phyloP scores from a whole-genome alignment of 2,329 filamentous ascomycete genomes.

The Trichoderma sp. region DNA sequence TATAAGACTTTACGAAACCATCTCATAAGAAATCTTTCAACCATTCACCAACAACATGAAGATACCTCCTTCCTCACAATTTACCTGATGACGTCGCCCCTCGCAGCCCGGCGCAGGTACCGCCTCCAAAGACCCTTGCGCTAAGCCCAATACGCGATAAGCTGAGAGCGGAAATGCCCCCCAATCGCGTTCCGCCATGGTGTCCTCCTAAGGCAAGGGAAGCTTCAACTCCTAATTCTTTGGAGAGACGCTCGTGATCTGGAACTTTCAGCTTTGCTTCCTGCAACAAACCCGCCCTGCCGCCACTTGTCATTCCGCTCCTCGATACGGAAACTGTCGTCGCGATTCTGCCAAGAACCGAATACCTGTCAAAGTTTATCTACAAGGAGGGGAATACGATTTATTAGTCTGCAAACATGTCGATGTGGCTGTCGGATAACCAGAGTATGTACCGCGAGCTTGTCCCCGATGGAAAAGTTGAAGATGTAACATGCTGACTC shows the following conservation, averaged over 20 bases:
- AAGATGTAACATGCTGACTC: slow-evolving; percentile 40
- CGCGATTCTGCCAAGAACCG: background rate
- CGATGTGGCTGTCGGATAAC: slow-evolving; percentile 94
- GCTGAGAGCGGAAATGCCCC: slow-evolving; percentile 2
- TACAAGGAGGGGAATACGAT: background rate
- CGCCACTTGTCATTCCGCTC: background rate
- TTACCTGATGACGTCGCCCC: background rate
- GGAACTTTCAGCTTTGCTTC: background rate
- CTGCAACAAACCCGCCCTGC: background rate
- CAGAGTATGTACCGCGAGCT: slow-evolving; percentile 71
- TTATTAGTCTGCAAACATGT: slow-evolving; percentile 48
- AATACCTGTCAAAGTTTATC: background rate
- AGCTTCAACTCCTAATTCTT: slow-evolving; percentile 20
- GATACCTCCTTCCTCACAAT: background rate
- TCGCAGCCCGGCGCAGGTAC: slow-evolving; percentile 11
- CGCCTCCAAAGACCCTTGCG: slow-evolving; percentile 18
- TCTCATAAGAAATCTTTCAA: background rate
- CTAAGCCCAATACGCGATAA: slow-evolving; percentile 28
- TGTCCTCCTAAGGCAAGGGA: slow-evolving; percentile 22
- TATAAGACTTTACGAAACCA: background rate
- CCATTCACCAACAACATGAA: background rate
- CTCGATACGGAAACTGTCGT: background rate
- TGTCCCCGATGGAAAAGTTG: background rate
- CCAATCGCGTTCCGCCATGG: slow-evolving; percentile 27
- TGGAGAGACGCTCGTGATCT: background rate